Base-by-base conservation (phyloP, 305 asterid species). In the Fraxinus sp. region DNA sequence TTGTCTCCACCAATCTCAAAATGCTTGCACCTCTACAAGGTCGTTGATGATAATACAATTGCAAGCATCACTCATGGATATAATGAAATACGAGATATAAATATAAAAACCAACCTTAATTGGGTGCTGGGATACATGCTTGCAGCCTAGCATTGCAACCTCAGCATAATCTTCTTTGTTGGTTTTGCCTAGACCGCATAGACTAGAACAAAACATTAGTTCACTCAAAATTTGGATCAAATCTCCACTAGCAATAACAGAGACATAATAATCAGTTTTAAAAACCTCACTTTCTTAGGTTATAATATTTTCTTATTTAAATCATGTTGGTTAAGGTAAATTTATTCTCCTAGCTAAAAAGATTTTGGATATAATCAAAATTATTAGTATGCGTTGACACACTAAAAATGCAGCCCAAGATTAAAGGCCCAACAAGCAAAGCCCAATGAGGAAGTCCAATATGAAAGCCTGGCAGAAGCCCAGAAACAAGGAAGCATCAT, bases 111-210 rank as follows among this genome's bases (percentile, higher is more conserved):
- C 1, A 49, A 88, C 92, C 92, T 89, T 89, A 87, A 89, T 89
- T 0, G 92, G 79, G 36, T 89, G 92, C 90, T 89, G 92, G 28
- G 91, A 89, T 6, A 88, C 86, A 82, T 89, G 92, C 8, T 89
- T 89, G 91, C 92, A 89, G 11, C 91, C 84, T 89, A 91, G 86
- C 92, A 89, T 4, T 89, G 92, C 84, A 89, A 28, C 89, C 92
- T 89, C 18, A 89, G 81, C 82, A 89, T 90, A 79, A 89, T 89
- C 85, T 89, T 89, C 85, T 89, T 89, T 0, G 92, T 89, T 0
- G 92, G 88, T 79, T 89, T 89, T 10, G 92, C 92, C 92, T 89
- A 79, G 33, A 0, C 3, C 33, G 0, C 11, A 77, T 9, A 79
- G 18, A 46, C 32, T 7, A 71, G 0, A 18, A 39, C 22, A 32